Evolutionary conservation across 257 asterid genomes (phyloP), one percentile per base, ranked within the genome.

Genomic region (Anisodus acutangulus): DNA sequence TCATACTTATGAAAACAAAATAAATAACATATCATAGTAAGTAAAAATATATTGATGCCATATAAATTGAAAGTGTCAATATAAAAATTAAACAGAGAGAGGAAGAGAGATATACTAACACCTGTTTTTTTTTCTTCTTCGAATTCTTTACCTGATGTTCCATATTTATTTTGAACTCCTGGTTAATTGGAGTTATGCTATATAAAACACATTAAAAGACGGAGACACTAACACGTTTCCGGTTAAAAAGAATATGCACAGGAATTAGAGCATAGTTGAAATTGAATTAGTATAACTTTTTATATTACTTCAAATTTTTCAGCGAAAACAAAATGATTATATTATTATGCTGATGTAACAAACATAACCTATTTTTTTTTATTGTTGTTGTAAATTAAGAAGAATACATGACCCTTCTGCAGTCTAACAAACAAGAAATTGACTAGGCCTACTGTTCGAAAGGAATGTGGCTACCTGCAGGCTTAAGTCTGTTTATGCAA

Each of bases 381-480:
- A n/a, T n/a, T n/a, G 31, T 26, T 26, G 31, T 26, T n/a, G 5
- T 9, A 45, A 63, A 9, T 71, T n/a, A 45, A 71, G 57, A 17
- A 9, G 1, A 71, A n/a, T 71, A 19, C 1, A 76, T 76, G 45
- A 51, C 41, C 5, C 45, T 13, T 13, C 0, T 53, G 45, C 63
- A 15, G 13, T 76, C 47, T 6, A 7, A 10, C 15, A 11, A 47
- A 47, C 22, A 26, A 26, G 10, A 26, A 76, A 51, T 26, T 76
- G 81, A 53, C 63, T 3, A 1, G 8, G 47, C 51, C 81, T 76
- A 12, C 60, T 19, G n/a, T 39, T 74, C 49, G 80, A 76, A 76
- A 31, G 26, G 81, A 76, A 51, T 51, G 63, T 74, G 80, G 13
- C 80, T 51, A n/a, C 9, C 26, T 71, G 79, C 79, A 71, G 79